Conservation (phyloP, 1,139 yeast species). For the Yamadazyma triangularis region DNA sequence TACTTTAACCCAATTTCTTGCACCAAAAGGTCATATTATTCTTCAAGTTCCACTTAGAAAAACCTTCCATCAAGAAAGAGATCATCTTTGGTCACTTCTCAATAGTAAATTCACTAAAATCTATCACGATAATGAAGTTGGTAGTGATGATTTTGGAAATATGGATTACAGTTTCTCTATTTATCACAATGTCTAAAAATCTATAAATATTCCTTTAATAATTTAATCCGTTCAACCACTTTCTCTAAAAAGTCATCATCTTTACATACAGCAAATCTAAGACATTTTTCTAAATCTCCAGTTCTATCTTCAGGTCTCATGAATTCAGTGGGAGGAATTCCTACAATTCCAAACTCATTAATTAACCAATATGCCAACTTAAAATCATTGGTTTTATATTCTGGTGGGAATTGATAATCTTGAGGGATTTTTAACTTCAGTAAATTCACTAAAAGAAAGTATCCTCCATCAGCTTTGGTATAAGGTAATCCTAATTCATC, state of each 20-base stretch:
- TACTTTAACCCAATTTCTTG: slow-evolving; percentile 44
- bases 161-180: slow-evolving; percentile 60
- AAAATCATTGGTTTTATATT: slow-evolving; percentile 75
- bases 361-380: slow-evolving; percentile 89
- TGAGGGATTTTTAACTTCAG: slow-evolving; percentile 74
- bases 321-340: slow-evolving; percentile 95
- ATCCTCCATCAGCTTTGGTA: slow-evolving; percentile 89
- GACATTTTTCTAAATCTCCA: slow-evolving; percentile 76
- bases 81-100: slow-evolving; percentile 52
- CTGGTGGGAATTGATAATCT: slow-evolving; percentile 63
- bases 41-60: slow-evolving; percentile 74
- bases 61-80: slow-evolving; percentile 63
- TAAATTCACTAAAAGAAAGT: slow-evolving; percentile 84
- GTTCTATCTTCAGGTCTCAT: slow-evolving; percentile 55
- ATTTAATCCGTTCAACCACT: slow-evolving; percentile 72
- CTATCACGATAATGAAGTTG: slow-evolving; percentile 44
- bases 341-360: slow-evolving; percentile 87
- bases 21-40: slow-evolving; percentile 41
- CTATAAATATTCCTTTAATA: slow-evolving; percentile 59
- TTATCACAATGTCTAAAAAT: not conserved
- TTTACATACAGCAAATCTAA: slow-evolving; percentile 95
- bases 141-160: slow-evolving; percentile 84
- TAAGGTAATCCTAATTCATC: slow-evolving; percentile 87
- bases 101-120: slow-evolving; percentile 20
- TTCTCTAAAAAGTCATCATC: slow-evolving; percentile 74